phyloP scores from a whole-genome alignment of 768 basidiomycete genomes.

The Naganishia randhawae region DNA sequence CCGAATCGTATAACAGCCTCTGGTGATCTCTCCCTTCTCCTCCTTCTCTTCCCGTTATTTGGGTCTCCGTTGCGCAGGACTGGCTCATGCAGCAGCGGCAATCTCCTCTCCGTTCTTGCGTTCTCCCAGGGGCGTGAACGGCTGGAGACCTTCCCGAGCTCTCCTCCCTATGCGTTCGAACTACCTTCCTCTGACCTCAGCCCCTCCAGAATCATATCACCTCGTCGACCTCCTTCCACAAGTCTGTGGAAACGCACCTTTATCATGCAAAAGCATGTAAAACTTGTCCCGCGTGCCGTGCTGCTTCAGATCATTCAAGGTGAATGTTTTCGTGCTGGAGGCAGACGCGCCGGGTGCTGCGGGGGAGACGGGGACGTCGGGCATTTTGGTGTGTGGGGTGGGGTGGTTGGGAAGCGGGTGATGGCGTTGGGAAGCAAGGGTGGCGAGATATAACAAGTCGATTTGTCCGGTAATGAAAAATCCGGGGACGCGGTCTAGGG shows the following conservation, averaged over 20 bases:
- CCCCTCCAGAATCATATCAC: not conserved
- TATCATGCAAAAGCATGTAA: slow-evolving; percentile 77
- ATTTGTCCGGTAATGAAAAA: not conserved
- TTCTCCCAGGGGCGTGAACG: no score
- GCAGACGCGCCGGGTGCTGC: slow-evolving; percentile 7
- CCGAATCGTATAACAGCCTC: not conserved
- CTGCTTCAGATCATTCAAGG: slow-evolving; percentile 67
- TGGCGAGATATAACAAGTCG: not conserved
- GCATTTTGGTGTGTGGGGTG: slow-evolving; percentile 1
- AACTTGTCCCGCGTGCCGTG: slow-evolving; percentile 71
- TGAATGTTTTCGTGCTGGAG: slow-evolving; percentile 42
- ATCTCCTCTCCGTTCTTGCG: no score
- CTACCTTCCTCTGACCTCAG: no score
- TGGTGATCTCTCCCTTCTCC: no score
- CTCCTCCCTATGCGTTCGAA: no score
- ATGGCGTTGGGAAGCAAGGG: not conserved
- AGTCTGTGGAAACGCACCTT: slow-evolving; percentile 57
- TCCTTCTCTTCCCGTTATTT: no score
- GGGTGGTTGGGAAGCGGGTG: not conserved
- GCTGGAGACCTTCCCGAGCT: no score
- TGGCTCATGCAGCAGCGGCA: no score
- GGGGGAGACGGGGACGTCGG: slow-evolving; percentile 19
- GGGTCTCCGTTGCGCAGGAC: no score
- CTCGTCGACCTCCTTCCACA: not conserved
- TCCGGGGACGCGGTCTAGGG: not conserved